A percentile compares a stretch with the other conserved stretches of the same genome.
Conservation (phyloP, 169 alveolate species). For the Eimeria maxima region DNA sequence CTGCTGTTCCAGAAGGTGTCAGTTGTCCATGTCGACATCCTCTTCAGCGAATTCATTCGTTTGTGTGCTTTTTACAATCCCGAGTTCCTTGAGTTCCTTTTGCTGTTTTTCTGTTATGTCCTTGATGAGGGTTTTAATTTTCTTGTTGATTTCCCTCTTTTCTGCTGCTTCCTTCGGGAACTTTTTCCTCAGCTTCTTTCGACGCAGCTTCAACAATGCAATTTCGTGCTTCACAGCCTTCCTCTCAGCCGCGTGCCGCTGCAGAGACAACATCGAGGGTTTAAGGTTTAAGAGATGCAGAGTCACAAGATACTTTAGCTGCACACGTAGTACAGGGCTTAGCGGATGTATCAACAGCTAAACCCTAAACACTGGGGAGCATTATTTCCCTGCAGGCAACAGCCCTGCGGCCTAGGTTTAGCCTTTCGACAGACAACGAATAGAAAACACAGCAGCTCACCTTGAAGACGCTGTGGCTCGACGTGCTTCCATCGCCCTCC, state of each 20-base stretch:
- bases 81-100: constrained; percentile 39
- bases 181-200: constrained; percentile 49
- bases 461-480: constrained; percentile 70
- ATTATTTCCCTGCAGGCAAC: not conserved
- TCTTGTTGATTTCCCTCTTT: constrained; percentile 46
- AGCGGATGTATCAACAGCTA: not conserved
- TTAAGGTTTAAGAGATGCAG: constrained; percentile 37
- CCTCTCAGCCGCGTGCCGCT: constrained; percentile 75
- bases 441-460: not conserved
- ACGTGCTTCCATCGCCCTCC: constrained; percentile 3
- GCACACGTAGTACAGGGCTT: not conserved
- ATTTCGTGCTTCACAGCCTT: constrained; percentile 49
- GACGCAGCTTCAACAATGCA: constrained; percentile 30
- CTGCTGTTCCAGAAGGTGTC: not conserved
- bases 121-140: not conserved
- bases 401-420: not conserved
- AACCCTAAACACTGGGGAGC: not conserved
- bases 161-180: constrained; percentile 54
- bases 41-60: not conserved
- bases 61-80: not conserved
- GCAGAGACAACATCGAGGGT: not conserved
- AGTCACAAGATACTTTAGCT: not conserved
- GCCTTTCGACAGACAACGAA: not conserved
- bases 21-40: constrained; percentile 51
- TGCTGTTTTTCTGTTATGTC: constrained; percentile 34